Evolutionary conservation across 495 filamentous ascomycete species (phyloP), one percentile per base, ranked within the genome.

Genomic region (Daldinia loculata): DNA sequence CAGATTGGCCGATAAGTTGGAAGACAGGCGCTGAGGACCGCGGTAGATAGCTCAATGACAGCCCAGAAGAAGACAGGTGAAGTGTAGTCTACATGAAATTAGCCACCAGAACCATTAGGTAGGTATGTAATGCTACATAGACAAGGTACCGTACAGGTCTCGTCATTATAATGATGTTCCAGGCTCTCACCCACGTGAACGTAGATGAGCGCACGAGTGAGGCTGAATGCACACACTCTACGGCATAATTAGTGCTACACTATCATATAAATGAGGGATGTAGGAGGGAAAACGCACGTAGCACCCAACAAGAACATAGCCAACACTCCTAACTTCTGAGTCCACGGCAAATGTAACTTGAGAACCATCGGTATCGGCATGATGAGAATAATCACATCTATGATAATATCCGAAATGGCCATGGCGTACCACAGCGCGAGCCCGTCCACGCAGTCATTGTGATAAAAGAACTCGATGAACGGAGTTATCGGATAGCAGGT

Each of bases 341-440:
- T 78, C 26, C 30, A 62, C 0, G 82, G 82, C 15, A 86, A 64
- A 58, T 86, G 81, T 4, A 87, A 70, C 5, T 77, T 78, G 48
- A 70, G 74, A 24, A 86, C 77, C 17, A 84, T 78, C 0, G 84
- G 84, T 76, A 86, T 81, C 0, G 85, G 84, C 60, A 83, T 81
- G 6, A 82, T 38, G 22, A 86, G 58, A 22, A 86, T 83, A 24
- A 66, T 66, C 15, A 82, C 52, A 61, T 84, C 80, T 3, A 77
- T 76, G 4, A 80, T 63, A 15, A 82, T 66, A 63, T 81, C 80
- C 6, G 82, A 60, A 14, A 75, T 76, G 2, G 78, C 80, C 8
- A 78, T 76, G 1, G 69, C 56, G n/a, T 76, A 70, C 52, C 67
- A 76, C 30, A 77, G 63, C 15, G 36, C 12, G 1, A 65, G 56